These are phyloP conservation scores for Jaapia argillacea DNA, from an alignment of 768 basidiomycete species.

Conservation along the genomic window DNA sequence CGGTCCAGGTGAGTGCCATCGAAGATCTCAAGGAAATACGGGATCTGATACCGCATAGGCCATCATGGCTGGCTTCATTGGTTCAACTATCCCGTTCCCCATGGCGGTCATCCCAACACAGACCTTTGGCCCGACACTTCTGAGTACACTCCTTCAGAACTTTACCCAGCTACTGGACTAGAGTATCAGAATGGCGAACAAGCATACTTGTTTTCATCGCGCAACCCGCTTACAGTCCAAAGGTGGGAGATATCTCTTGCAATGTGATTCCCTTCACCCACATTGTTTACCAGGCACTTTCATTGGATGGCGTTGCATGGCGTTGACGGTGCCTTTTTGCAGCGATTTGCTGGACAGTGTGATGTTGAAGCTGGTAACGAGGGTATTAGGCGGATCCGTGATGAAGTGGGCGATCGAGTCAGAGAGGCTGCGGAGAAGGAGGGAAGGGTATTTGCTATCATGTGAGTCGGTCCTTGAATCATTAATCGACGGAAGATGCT, in stretches of 20 bases:
- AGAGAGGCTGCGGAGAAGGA: conserved; percentile 71
- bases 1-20: conserved; percentile 35
- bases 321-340: conserved; percentile 74
- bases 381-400: conserved; percentile 54
- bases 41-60: conserved; percentile 19
- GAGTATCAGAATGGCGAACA: conserved; percentile 45
- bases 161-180: conserved; percentile 62
- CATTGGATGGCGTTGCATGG: conserved; percentile 79
- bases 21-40: neutral
- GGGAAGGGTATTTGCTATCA: conserved; percentile 75
- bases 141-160: conserved; percentile 57
- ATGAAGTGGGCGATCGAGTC: conserved; percentile 66
- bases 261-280: too few species aligned
- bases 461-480: conserved; percentile 35
- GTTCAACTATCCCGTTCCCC: conserved; percentile 58
- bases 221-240: conserved; percentile 64
- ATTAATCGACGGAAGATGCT: neutral
- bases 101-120: conserved; percentile 61
- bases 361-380: conserved; percentile 43
- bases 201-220: conserved; percentile 67
- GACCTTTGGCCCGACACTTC: conserved; percentile 80
- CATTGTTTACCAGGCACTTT: conserved; percentile 43
- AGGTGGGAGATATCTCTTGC: conserved; percentile 34
- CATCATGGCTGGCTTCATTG: conserved; percentile 88
- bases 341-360: conserved; percentile 64